Base-by-base conservation (phyloP, 2,329 filamentous ascomycete species). In the Fusarium sarcochroum region DNA sequence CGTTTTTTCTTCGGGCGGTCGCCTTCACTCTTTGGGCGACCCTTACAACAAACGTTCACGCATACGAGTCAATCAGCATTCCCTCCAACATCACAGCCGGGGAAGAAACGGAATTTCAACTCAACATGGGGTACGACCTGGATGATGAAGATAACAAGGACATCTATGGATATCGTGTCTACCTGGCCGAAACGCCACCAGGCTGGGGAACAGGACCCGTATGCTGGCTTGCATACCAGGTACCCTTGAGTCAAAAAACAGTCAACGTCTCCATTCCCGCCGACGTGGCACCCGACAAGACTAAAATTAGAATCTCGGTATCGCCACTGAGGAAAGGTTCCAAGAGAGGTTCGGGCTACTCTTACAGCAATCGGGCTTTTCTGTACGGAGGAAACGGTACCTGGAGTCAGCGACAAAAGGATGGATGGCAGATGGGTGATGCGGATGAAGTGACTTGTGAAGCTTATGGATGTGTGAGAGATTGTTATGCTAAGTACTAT, bases 251-350 rank as follows among this genome's bases (percentile, higher is more conserved):
- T n/a, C 52, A 56, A 15, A 72, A 55, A 32, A 54, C 67, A 17
- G 67, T 73, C 67, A 72, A 70, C 50, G 62, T 73, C n/a, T 72
- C 67, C 10, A 68, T 73, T 34, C 71, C 71, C 13, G 58, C 69
- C 27, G 71, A 73, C 27, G 71, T 63, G 20, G 64, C 62, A 8
- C 71, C 71, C 5, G 42, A 73, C 20, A 61, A 70, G 8, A 41
- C 69, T n/a, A 46, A 50, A 11, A 53, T 66, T 7, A 23, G 20
- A 18, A 54, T 73, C 27, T 72, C 71, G 13, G 65, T 69, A 3
- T 46, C 49, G 1, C 62, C 73, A 3, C 25, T 65, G 18, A 63
- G 53, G 21, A 73, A 55, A n/a, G 54, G 66, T 1, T n/a, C 52
- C 5, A n/a, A 45, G 5, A 48, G 20, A 7, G 71, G 55, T 7